Base-by-base conservation (phyloP, 192 early-diverging fungal genomes). In the Jimgerdemannia lactiflua region DNA sequence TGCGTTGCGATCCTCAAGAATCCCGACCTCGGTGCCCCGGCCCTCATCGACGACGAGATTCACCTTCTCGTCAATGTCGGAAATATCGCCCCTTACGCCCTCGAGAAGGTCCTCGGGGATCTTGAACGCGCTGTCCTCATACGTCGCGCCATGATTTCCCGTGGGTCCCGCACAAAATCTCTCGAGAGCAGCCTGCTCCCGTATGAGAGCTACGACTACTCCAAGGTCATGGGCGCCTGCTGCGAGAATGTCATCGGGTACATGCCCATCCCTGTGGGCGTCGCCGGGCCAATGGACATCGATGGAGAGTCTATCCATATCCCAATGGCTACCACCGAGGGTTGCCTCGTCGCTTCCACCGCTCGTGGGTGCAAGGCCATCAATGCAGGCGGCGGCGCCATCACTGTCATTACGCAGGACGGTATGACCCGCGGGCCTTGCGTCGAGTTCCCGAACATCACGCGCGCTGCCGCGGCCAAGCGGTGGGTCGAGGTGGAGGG, bases 191-290 rank as follows among this genome's bases (percentile, higher is more conserved):
- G 90, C 67, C 79, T 83, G 11, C 84, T 98, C 69, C 96, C 96
- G 40, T 85, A 93, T 76, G 83, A 93, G 66, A 88, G 93, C 81
- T 98, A 97, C 79, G 93, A 95, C 83, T 98, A 98, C 79, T 85
- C 87, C 75, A 92, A 93, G 78, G 93, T 98, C 4, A 88, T 92
- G 77, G 96, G 96, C 17, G 89, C 92, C 73, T 98, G 96, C 86
- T 98, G 96, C 78, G 96, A 98, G 82, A 98, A 97, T 83, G 96
- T 98, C 8, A 91, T 98, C 76, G 96, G 96, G 67, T 92, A 97
- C 71, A 89, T 95, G 86, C 96, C 95, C 4, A 79, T 98, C 59
- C 96, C 96, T 3, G 90, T 98, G 4, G 96, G 96, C 72, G 91
- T 98, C 79, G 95, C 95, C 18, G 96, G 96, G 4, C 96, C 96